Evolutionary conservation across 2,329 filamentous ascomycete species (phyloP), one percentile per base, ranked within the genome.

Genomic region (Aureobasidium musti): DNA sequence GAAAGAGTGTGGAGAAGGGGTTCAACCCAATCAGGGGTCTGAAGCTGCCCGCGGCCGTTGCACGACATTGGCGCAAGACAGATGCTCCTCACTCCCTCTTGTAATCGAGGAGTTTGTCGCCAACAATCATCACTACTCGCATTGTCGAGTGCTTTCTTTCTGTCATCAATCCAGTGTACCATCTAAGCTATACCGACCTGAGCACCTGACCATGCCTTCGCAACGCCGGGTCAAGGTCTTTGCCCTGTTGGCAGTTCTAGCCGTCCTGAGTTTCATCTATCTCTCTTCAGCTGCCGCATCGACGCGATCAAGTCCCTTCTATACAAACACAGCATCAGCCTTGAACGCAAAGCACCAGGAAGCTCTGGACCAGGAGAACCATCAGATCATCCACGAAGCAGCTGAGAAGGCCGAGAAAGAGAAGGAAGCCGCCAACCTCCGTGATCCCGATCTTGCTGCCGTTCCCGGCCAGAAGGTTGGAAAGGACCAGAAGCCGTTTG

Each of bases 251-350:
- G 82, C 88, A 66, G 71, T 92, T 71, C 82, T 87, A 70, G 81
- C 85, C 67, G 78, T 94, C 68, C 79, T 94, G 71, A 82, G 88
- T 53, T 80, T 89, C 65, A 81, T 96, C 71, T 92, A 94, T 81
- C 88, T 91, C 75, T 89, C 88, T 23, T 84, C 84, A n/a, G 83
- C 83, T 57, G 79, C 85, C 63, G 82, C 84, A 67, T 80, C 83
- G 59, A 81, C 82, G 39, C 77, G 79, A 68, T 80, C 80, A 56
- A 82, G 78, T 50, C 82, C 83, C 72, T 87, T 87, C 78, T 86
- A 87, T 76, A 80, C 79, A 30, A 82, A 82, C 56, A 88, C 82
- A 2, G 77, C 83, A 13, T 76, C 79, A 37, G 82, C 84, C n/a
- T 81, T 86, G 69, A 80, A 86, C 68, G 80, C 81, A 13, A 76